These are phyloP conservation scores for Pestalotiopsis sp. DNA, from an alignment of 2,329 filamentous ascomycete species.

Conservation along the genomic window DNA sequence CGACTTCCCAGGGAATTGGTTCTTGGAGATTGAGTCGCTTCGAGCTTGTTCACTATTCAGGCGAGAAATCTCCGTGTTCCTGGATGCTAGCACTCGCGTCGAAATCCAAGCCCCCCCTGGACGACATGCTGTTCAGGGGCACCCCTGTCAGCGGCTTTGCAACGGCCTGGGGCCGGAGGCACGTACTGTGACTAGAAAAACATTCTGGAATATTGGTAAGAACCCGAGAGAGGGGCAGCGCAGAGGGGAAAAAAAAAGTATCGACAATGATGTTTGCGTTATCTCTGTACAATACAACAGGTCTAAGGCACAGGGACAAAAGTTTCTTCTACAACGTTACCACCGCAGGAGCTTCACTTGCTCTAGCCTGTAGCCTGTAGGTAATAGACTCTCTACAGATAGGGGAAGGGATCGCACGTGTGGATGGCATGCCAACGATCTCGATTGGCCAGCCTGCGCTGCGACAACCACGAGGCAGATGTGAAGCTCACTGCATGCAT, in stretches of 20 bases:
- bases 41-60: slow-evolving; percentile 7
- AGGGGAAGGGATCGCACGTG: background rate
- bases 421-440: background rate
- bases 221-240: background rate
- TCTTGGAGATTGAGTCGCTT: background rate
- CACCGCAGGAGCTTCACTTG: too few species aligned
- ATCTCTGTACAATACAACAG: background rate
- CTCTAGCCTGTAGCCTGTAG: too few species aligned
- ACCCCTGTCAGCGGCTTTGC: slow-evolving; percentile 7
- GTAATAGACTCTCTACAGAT: background rate
- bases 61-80: slow-evolving; percentile 12
- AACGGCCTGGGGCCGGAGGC: background rate
- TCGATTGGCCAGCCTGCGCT: background rate
- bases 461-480: background rate
- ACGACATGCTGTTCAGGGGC: background rate
- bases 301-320: background rate
- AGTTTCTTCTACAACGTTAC: background rate
- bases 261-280: background rate
- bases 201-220: background rate
- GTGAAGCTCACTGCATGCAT: background rate
- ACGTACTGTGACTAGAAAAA: background rate
- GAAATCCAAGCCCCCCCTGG: background rate
- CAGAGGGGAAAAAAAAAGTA: background rate
- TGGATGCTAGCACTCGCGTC: background rate
- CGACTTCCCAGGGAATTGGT: background rate